Percentiles rank a stretch among this genome's conserved stretches.
Evolutionary conservation across 1,139 yeast genomes (phyloP).

Genomic region (Geotrichum klebahnii): DNA sequence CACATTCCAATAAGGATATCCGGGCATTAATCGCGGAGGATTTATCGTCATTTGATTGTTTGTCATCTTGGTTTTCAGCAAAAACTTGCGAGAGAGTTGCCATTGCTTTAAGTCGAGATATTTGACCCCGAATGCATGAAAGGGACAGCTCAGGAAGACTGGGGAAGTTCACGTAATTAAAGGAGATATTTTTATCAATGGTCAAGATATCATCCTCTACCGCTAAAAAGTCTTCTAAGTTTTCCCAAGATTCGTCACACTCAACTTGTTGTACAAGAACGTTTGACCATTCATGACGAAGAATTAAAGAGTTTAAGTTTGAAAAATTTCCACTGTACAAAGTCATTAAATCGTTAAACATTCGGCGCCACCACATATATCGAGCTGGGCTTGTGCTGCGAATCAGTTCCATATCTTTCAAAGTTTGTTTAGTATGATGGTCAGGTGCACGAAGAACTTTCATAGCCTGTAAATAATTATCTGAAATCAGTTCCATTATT

Average conservation of each 20-base stretch:
- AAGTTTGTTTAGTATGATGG: constrained; percentile 15
- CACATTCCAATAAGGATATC: constrained; percentile 52
- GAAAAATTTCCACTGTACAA: constrained; percentile 3
- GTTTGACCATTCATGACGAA: constrained; percentile 45
- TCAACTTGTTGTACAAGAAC: constrained; percentile 41
- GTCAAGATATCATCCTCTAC: constrained; percentile 25
- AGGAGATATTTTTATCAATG: constrained; percentile 24
- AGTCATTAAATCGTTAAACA: constrained; percentile 14
- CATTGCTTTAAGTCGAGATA: constrained; percentile 63
- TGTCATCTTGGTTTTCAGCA: constrained; percentile 17
- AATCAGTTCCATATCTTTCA: constrained; percentile 20
- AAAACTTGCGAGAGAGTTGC: constrained; percentile 61
- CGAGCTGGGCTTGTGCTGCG: constrained; percentile 14
- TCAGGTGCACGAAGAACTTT: constrained; percentile 24
- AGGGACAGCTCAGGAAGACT: constrained; percentile 57
- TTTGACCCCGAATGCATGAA: constrained; percentile 53
- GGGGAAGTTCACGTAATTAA: constrained; percentile 38
- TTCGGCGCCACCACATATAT: constrained; percentile 18
- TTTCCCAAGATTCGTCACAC: constrained; percentile 33
- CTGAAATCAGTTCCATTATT: constrained; percentile 56
- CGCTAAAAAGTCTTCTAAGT: constrained; percentile 32
- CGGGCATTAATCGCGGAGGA: constrained; percentile 20
- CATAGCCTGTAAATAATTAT: constrained; percentile 37
- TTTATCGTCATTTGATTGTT: constrained; percentile 19
- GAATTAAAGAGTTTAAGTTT: constrained; percentile 8